These are phyloP conservation scores for Clarireedia hainanense DNA, from an alignment of 2,329 filamentous ascomycete species.

Conservation along the genomic window DNA sequence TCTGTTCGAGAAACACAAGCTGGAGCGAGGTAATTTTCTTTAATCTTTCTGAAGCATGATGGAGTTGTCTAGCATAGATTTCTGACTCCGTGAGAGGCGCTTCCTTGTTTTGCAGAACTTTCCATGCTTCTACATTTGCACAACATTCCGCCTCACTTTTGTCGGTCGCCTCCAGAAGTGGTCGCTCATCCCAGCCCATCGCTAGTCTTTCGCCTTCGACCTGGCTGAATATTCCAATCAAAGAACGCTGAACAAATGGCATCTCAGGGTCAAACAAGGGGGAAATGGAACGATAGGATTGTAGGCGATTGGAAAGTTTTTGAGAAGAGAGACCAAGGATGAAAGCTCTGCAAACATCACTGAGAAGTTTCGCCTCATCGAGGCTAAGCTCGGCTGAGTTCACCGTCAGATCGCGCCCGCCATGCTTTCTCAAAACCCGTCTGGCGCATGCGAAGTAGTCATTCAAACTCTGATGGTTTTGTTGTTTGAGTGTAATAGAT, in stretches of 20 bases:
- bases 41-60: slow-evolving; percentile 39
- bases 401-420: slow-evolving; percentile 23
- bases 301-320: slow-evolving; percentile 38
- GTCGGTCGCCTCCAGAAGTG: slow-evolving; percentile 30
- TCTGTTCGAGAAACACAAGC: slow-evolving; percentile 45
- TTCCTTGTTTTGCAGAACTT: slow-evolving; percentile 29
- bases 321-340: slow-evolving; percentile 44
- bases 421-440: slow-evolving; percentile 23
- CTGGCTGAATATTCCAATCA: slow-evolving; percentile 46
- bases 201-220: slow-evolving; percentile 49
- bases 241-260: slow-evolving; percentile 33
- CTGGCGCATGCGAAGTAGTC: slow-evolving; percentile 28
- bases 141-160: slow-evolving; percentile 32
- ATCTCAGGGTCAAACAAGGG: slow-evolving; percentile 26
- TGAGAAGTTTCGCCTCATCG: slow-evolving; percentile 41
- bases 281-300: slow-evolving; percentile 40
- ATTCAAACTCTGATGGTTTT: slow-evolving; percentile 21
- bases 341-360: slow-evolving; percentile 46
- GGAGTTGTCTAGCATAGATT: slow-evolving; percentile 45
- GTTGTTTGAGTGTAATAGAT: slow-evolving; percentile 21
- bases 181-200: slow-evolving; percentile 36
- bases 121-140: slow-evolving; percentile 39
- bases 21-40: slow-evolving; percentile 46
- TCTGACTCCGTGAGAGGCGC: slow-evolving; percentile 37
- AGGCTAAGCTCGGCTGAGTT: slow-evolving; percentile 18